A percentile compares a stretch with the other conserved stretches of the same genome.
Conservation (phyloP, 2,329 filamentous ascomycete genomes). For the Colletotrichum caudatum region DNA sequence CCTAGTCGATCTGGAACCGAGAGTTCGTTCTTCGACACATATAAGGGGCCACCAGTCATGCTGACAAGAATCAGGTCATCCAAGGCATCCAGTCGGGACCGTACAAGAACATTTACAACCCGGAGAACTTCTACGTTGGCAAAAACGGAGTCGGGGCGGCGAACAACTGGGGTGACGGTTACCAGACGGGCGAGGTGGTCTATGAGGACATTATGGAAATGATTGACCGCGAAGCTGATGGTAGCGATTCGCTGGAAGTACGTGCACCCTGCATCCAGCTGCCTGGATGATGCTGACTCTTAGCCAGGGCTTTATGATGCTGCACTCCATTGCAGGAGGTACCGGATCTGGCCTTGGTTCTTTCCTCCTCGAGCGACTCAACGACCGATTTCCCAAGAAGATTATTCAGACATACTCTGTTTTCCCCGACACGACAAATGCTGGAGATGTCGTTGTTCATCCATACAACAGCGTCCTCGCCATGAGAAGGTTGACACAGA, state of each 20-base stretch:
- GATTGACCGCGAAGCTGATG: constrained; percentile 98
- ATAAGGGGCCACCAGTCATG: background rate
- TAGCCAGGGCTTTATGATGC: constrained; percentile 90
- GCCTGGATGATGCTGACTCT: constrained; percentile 43
- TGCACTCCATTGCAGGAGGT: constrained; percentile 97
- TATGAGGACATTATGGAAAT: constrained; percentile 99
- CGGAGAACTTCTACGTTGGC: constrained; percentile 97
- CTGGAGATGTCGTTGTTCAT: constrained; percentile 93
- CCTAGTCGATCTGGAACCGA: constrained; percentile 92
- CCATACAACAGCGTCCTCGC: constrained; percentile 97
- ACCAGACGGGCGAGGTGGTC: constrained; percentile 89
- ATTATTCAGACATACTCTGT: constrained; percentile 99
- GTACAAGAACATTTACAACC: constrained; percentile 99
- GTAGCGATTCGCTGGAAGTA: constrained; percentile 94
- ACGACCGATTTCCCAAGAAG: constrained; percentile 98
- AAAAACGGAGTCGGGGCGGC: constrained; percentile 94
- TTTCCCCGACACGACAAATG: constrained; percentile 91
- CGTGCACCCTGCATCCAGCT: constrained; percentile 19
- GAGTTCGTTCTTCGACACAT: constrained; percentile 63
- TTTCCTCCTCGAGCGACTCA: constrained; percentile 93
- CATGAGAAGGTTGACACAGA: constrained; percentile 91
- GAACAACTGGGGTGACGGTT: constrained; percentile 98
- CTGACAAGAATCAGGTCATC: constrained; percentile 70
- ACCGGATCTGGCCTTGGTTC: constrained; percentile 97
- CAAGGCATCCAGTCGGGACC: constrained; percentile 92